Evolutionary conservation across 495 filamentous ascomycete genomes (phyloP).

Genomic region (Neurospora pannonica): DNA sequence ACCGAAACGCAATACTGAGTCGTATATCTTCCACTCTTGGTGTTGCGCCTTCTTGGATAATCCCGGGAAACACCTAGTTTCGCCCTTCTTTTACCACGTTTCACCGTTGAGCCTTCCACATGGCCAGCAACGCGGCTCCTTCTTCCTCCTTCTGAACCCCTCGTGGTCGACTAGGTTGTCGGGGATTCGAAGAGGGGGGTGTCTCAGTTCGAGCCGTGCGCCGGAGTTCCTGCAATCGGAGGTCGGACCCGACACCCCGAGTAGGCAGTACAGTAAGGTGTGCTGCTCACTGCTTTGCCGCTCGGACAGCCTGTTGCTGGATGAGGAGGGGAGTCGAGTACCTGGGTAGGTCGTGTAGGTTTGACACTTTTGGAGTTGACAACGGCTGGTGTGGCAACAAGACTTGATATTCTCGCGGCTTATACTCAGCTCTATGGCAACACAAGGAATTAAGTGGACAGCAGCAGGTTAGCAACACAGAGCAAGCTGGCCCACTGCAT

Average conservation of each 20-base stretch:
- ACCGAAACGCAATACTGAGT: constrained; percentile 7
- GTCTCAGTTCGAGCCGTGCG: constrained; percentile 1
- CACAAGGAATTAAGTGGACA: constrained; percentile 8
- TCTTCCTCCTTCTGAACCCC: neutral
- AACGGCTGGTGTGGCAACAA: constrained; percentile 6
- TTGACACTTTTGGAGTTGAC: constrained; percentile 1
- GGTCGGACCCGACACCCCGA: neutral
- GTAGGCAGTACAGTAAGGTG: neutral
- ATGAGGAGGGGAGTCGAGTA: neutral
- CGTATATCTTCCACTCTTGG: constrained; percentile 8
- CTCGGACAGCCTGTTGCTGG: neutral
- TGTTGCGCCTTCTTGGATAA: constrained; percentile 7
- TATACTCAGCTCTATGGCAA: constrained; percentile 7
- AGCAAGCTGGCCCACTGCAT: constrained; percentile 15
- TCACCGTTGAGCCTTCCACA: constrained; percentile 22
- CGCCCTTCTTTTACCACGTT: constrained; percentile 11
- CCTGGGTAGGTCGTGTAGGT: neutral
- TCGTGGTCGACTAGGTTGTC: neutral
- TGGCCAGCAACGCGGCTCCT: constrained; percentile 25
- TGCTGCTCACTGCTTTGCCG: neutral
- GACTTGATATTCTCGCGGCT: constrained; percentile 12
- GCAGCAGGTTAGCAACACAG: constrained; percentile 13
- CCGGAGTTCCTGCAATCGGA: neutral
- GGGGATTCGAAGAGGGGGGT: constrained; percentile 4
- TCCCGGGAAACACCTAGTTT: constrained; percentile 3